Evolutionary conservation across 2,329 filamentous ascomycete genomes (phyloP), one percentile per base, ranked within the genome.

Genomic region (Phialocephala subalpina): DNA sequence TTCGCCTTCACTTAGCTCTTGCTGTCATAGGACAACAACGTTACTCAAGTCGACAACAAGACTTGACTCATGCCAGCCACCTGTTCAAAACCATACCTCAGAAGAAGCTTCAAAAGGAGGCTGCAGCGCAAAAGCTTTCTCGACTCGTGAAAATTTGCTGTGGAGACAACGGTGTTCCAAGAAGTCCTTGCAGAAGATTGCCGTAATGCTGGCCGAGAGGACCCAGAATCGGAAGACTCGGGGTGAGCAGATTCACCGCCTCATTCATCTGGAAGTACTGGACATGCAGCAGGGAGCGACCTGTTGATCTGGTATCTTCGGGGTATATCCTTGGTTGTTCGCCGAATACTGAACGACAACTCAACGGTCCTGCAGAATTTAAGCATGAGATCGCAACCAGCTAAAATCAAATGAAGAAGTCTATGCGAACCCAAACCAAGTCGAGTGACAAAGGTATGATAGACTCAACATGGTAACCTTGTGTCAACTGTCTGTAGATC

Each of bases 11-110:
- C 22, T 27, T 29, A 3, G 49, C 25, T 18, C 49, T 53, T 49
- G n/a, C 14, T 18, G 9, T 16, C 25, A 3, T 33, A 16, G 49
- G 5, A 20, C 14, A 53, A 33, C 12, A 29, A 53, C 18, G 25
- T 18, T 53, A 25, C 16, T 33, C 16, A n/a, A 49, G 49, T 16
- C 25, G 49, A 27, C 49, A 53, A 22, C 49, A 53, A 53, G 49
- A 33, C 27, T 53, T 53, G 49, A 53, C 49, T 53, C 49, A 53
- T 33, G 49, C 49, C 14, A 29, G 18, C 25, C 49, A 53, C 27
- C 1, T 16, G 25, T 29, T 3, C 45, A 53, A 22, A 33, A 33
- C 25, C 6, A n/a, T 14, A 33, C 27, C 3, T 22, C 16, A 4
- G 16, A 2, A 53, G 49, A 18, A n/a, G 25, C 25, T 52, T 18